Evolutionary conservation across 2,329 filamentous ascomycete species (phyloP).

Genomic region (Pyrenophora graminea): DNA sequence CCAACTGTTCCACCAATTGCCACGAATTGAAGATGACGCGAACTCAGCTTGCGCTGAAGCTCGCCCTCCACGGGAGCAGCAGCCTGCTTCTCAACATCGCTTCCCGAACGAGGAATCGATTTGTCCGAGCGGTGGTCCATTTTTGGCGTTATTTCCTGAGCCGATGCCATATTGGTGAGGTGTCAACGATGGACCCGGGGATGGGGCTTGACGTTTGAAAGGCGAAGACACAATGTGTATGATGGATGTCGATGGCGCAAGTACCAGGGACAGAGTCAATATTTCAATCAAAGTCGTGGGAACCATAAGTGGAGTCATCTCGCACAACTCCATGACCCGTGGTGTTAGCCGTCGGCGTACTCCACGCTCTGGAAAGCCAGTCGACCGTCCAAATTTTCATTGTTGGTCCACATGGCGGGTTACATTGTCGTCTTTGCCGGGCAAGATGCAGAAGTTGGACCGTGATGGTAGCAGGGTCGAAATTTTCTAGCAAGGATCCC

Average conservation of each 20-base stretch:
- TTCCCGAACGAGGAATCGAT: conserved; percentile 33
- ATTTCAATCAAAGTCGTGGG: conserved; percentile 28
- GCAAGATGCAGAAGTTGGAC: conserved; percentile 22
- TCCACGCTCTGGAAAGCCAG: conserved; percentile 31
- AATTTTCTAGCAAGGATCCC: conserved; percentile 28
- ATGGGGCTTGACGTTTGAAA: conserved; percentile 15
- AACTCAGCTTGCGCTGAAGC: conserved; percentile 44
- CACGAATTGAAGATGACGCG: conserved; percentile 47
- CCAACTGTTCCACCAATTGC: conserved; percentile 53
- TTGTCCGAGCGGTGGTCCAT: conserved; percentile 38
- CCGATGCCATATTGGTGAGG: conserved; percentile 27
- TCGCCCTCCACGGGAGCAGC: conserved; percentile 24
- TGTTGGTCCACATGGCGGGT: conserved; percentile 36
- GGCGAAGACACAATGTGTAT: conserved; percentile 12
- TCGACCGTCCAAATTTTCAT: conserved; percentile 39
- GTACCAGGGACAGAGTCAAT: conserved; percentile 19
- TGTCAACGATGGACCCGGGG: conserved; percentile 13
- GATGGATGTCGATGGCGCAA: conserved; percentile 20
- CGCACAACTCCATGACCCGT: conserved; percentile 20
- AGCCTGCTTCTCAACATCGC: conserved; percentile 45
- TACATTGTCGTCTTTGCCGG: conserved; percentile 19
- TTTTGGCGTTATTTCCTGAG: conserved; percentile 33
- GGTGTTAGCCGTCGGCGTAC: conserved; percentile 30
- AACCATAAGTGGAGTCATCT: conserved; percentile 23
- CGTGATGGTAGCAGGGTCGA: conserved; percentile 28